Evolutionary conservation across 2,329 filamentous ascomycete species (phyloP), one percentile per base, ranked within the genome.

Genomic region (Talaromyces sp.): DNA sequence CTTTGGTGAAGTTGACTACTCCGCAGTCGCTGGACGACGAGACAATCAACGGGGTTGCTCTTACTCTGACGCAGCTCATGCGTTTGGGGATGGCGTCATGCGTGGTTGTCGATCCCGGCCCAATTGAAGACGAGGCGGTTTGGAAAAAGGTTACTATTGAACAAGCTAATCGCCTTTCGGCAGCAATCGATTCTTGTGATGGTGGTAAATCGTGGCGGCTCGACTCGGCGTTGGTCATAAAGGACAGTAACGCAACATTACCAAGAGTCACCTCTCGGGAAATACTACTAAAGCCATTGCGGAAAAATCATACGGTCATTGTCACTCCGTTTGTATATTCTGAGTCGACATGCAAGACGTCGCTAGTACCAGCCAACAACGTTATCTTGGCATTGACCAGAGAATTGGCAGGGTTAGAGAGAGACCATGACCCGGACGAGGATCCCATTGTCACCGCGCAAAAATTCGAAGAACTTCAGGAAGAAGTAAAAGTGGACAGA

Each of bases 41-140:
- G 1, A 89, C 85, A 0, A 72, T 97, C 11, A 76, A 83, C 52
- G 92, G 91, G 1, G 85, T 97, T 61, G 91, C 88, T 5, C 86
- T 88, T 71, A 97, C 94, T 0, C 76, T 99, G 46, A 87, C 88
- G 31, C 93, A 96, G 72, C 85, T 99, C 55, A 85, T 87, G 43
- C 86, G 88, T 57, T 82, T 99, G 14, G 93, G 94, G 2, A 83
- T 99, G 65, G 81, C 86, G 55, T 92, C 91, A 62, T 85, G 92
- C 21, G 84, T 99, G 0, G 88, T 97, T 1, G 79, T 97, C 9
- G 93, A 97, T 67, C 70, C 72, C 6, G 89, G 87, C 56, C 75
- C 80, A 29, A 76, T 80, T 27, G 76, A 77, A 19, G 51, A 70
- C 59, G 26, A 67, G 48, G 65, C 65, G 65, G 62, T 67, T 38